Evolutionary conservation across 257 asterid genomes (phyloP).

Genomic region (Rauvolfia tetraphylla): DNA sequence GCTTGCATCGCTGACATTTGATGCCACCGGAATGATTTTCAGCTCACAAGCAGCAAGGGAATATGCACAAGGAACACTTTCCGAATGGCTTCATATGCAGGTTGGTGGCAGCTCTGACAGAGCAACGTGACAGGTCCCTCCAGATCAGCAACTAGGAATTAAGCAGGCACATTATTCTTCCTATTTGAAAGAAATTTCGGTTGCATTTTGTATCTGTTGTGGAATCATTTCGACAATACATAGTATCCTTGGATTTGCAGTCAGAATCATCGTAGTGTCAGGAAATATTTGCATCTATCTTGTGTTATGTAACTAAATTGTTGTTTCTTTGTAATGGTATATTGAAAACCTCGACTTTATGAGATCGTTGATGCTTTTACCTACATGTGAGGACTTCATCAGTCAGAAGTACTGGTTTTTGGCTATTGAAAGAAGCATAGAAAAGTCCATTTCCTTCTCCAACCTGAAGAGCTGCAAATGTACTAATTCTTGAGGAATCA

Average conservation of each 20-base stretch:
- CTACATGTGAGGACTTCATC: conserved; percentile 5
- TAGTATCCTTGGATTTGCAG: conserved; percentile 20
- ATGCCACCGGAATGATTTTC: conserved; percentile 56
- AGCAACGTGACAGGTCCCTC: conserved; percentile 32
- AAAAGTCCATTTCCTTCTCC: no score
- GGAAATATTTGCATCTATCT: conserved; percentile 12
- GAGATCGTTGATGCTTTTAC: not conserved
- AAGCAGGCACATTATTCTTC: conserved; percentile 18
- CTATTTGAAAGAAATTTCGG: conserved; percentile 14
- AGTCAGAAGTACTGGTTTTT: conserved; percentile 16
- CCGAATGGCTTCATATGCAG: conserved; percentile 91
- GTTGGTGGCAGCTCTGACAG: conserved; percentile 56
- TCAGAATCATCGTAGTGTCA: conserved; percentile 1
- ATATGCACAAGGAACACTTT: conserved; percentile 51
- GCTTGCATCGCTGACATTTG: conserved; percentile 49
- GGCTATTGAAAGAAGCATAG: conserved; percentile 17
- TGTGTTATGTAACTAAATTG: conserved; percentile 8
- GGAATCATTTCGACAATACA: conserved; percentile 11
- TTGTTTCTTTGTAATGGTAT: conserved; percentile 6
- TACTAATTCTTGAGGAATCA: conserved; percentile 12
- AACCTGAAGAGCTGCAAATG: conserved; percentile 15
- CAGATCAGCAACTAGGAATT: conserved; percentile 6
- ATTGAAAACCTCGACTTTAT: conserved; percentile 10
- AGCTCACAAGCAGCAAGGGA: conserved; percentile 61
- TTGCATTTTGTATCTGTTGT: conserved; percentile 11